These are phyloP conservation scores for Daedaleopsis nitida DNA, from an alignment of 768 basidiomycete species.

Conservation along the genomic window DNA sequence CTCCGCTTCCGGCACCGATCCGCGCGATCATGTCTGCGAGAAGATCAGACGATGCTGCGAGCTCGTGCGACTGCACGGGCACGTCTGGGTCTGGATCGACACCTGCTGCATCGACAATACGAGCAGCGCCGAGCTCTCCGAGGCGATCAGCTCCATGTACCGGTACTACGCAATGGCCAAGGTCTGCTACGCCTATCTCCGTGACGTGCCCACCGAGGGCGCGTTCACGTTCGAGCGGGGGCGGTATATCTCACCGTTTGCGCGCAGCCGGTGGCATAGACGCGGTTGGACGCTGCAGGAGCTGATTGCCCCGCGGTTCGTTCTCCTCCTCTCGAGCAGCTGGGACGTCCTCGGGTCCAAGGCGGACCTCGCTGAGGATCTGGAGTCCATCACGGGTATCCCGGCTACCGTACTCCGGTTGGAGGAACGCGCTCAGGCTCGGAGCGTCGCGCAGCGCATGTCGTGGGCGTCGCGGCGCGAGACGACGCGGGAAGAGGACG, in stretches of 20 bases:
- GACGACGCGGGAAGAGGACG: not conserved
- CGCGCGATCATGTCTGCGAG: too few relatives aligned
- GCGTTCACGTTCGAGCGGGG: not conserved
- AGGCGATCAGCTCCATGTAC: conserved; percentile 1
- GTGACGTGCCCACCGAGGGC: not conserved
- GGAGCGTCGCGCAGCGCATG: not conserved
- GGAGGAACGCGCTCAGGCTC: not conserved
- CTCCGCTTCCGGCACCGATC: too few relatives aligned
- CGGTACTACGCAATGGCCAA: not conserved
- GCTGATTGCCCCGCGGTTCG: not conserved
- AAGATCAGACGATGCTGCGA: too few relatives aligned
- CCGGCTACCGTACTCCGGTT: not conserved
- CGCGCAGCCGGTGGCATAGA: not conserved
- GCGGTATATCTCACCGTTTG: not conserved
- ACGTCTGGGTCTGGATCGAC: not conserved
- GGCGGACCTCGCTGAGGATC: not conserved
- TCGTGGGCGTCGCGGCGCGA: not conserved
- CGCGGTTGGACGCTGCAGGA: not conserved
- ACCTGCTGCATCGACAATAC: not conserved
- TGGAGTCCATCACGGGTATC: not conserved
- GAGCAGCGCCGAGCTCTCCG: not conserved
- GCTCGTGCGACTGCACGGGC: too few relatives aligned
- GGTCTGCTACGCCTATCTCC: not conserved
- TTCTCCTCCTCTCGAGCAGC: not conserved
- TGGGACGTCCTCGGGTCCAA: not conserved